A percentile compares a stretch with the other conserved stretches of the same genome.
These are phyloP conservation scores for Turnera subulata DNA, from an alignment of 345 rosid species.

Conservation along the genomic window DNA sequence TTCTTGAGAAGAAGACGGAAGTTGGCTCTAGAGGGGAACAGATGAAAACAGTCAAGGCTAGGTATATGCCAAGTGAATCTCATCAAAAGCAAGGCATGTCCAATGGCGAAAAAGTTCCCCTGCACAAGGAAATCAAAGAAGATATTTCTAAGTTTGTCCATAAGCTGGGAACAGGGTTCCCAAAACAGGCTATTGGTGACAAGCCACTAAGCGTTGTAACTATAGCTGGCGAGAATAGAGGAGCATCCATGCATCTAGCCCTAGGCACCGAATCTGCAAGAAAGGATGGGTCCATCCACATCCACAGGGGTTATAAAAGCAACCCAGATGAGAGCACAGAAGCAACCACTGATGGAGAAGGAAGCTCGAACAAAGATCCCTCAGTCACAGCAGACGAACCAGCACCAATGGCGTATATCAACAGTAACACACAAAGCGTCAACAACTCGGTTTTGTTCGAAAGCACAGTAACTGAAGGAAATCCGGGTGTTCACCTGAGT, in stretches of 20 bases:
- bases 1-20: constrained; percentile 17
- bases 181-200: constrained; percentile 38
- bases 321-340: constrained; percentile 58
- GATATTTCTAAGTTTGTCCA: constrained; percentile 55
- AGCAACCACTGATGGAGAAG: constrained; percentile 55
- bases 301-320: constrained; percentile 54
- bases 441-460: constrained; percentile 61
- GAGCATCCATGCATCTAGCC: constrained; percentile 60
- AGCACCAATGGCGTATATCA: constrained; percentile 42
- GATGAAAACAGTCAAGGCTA: constrained; percentile 23
- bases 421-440: constrained; percentile 63
- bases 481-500: constrained; percentile 63
- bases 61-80: constrained; percentile 9
- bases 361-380: constrained; percentile 21
- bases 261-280: constrained; percentile 39
- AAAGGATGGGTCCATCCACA: constrained; percentile 49
- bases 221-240: constrained; percentile 83
- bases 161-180: constrained; percentile 39
- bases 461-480: constrained; percentile 49
- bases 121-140: constrained; percentile 53
- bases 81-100: constrained; percentile 22
- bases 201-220: constrained; percentile 44
- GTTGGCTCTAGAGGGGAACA: constrained; percentile 19
- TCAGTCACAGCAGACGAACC: constrained; percentile 29
- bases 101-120: constrained; percentile 27